These are phyloP conservation scores for Strombidium stylifer DNA, from an alignment of 73 alveolate genomes.

Conservation along the genomic window DNA sequence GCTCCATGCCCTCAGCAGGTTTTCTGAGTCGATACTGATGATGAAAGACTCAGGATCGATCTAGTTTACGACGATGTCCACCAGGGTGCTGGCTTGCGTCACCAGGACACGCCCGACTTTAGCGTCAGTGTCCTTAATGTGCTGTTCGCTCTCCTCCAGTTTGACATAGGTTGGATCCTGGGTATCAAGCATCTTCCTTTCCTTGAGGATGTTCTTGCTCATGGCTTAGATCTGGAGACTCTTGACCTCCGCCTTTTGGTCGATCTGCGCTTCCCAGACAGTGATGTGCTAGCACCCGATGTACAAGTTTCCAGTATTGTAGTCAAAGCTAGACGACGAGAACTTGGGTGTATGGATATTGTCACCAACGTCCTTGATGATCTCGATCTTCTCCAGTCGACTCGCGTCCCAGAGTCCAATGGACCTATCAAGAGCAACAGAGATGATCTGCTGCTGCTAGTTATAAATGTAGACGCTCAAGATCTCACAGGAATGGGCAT, in stretches of 20 bases:
- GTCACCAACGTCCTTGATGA: constrained; percentile 45
- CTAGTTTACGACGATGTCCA: constrained; percentile 15
- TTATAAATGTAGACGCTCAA: constrained; percentile 40
- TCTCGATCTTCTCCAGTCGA: constrained; percentile 35
- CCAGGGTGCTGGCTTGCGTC: constrained; percentile 34
- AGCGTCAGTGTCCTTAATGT: not conserved
- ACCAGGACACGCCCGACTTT: constrained; percentile 38
- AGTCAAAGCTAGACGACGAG: constrained; percentile 46
- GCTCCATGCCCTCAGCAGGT: constrained; percentile 53
- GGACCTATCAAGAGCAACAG: constrained; percentile 44
- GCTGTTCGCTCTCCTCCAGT: too few relatives aligned
- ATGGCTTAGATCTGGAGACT: constrained; percentile 44
- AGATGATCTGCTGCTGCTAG: constrained; percentile 40
- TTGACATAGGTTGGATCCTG: too few relatives aligned
- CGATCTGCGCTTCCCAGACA: constrained; percentile 40
- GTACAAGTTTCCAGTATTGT: constrained; percentile 20
- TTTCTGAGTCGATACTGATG: constrained; percentile 54
- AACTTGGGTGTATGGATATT: constrained; percentile 22
- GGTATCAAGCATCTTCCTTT: constrained; percentile 18
- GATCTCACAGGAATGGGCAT: constrained; percentile 48
- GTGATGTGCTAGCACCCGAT: constrained; percentile 42
- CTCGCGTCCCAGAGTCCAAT: constrained; percentile 61
- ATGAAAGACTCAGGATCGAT: constrained; percentile 4
- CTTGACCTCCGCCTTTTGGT: constrained; percentile 50
- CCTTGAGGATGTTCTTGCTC: constrained; percentile 36